phyloP scores from a whole-genome alignment of 1,284 basidiomycete species.

The Trametes sp. region DNA sequence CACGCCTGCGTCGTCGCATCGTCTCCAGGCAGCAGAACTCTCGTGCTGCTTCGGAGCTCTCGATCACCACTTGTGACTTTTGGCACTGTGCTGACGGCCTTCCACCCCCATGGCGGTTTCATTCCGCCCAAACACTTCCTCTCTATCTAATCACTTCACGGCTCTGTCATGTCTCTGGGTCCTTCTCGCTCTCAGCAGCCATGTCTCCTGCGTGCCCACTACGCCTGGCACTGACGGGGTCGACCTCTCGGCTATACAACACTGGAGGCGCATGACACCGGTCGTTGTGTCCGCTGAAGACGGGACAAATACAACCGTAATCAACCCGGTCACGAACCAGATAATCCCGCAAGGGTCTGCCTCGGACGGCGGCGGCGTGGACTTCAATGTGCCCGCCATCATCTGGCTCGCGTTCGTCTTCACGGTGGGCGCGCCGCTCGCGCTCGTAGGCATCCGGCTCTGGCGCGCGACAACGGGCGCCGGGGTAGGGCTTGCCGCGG shows the following conservation, averaged over 20 bases:
- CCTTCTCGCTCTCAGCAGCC: slow-evolving; percentile 15
- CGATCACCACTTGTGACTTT: slow-evolving; percentile 9
- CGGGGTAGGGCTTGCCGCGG: slow-evolving; percentile 56
- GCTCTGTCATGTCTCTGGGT: slow-evolving; percentile 23
- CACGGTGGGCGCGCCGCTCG: slow-evolving; percentile 58
- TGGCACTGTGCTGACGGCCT: slow-evolving; percentile 19
- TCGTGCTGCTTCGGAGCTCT: slow-evolving; percentile 16
- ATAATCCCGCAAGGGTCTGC: slow-evolving; percentile 60
- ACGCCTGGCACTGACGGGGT: not conserved
- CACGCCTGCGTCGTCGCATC: slow-evolving; percentile 8
- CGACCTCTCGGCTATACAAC: not conserved
- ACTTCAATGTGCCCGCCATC: slow-evolving; percentile 55
- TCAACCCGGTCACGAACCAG: slow-evolving; percentile 52
- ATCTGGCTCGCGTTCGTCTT: slow-evolving; percentile 65
- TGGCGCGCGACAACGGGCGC: slow-evolving; percentile 62
- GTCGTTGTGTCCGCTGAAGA: slow-evolving; percentile 48
- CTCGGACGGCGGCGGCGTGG: slow-evolving; percentile 63
- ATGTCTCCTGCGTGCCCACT: slow-evolving; percentile 18
- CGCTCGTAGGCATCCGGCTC: slow-evolving; percentile 61
- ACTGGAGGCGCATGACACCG: slow-evolving; percentile 24
- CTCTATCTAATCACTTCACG: slow-evolving; percentile 16
- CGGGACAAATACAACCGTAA: slow-evolving; percentile 50
- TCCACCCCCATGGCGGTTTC: slow-evolving; percentile 27
- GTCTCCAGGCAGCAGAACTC: slow-evolving; percentile 15
- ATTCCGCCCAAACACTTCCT: slow-evolving; percentile 22